phyloP scores from a whole-genome alignment of 371 early-diverging fungal genomes.

The Actinomortierella ambigua region DNA sequence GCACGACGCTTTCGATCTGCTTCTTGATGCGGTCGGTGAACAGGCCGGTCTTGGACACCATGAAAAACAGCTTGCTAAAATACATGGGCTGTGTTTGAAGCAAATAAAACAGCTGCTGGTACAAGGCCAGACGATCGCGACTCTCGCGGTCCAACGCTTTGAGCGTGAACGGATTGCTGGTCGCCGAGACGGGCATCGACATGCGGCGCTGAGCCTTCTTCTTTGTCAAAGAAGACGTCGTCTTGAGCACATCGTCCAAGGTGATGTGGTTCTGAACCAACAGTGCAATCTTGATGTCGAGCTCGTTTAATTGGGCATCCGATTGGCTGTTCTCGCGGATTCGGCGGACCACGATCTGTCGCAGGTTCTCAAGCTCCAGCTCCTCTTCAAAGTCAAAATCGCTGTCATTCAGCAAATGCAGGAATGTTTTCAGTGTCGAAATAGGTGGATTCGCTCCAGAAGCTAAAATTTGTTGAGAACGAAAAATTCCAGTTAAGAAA shows the following conservation, averaged over 20 bases:
- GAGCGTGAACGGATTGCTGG: slow-evolving; percentile 51
- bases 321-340: slow-evolving; percentile 91
- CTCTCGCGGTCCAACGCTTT: slow-evolving; percentile 87
- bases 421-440: slow-evolving; percentile 83
- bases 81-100: slow-evolving; percentile 97
- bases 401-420: slow-evolving; percentile 89
- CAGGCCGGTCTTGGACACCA: slow-evolving; percentile 69
- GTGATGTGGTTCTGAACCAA: slow-evolving; percentile 96
- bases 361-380: slow-evolving; percentile 83
- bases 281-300: slow-evolving; percentile 96
- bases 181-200: slow-evolving; percentile 48
- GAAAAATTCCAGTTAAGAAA: too few species aligned
- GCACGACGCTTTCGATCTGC: slow-evolving; percentile 87
- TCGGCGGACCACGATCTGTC: slow-evolving; percentile 82
- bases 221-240: slow-evolving; percentile 60
- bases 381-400: slow-evolving; percentile 94
- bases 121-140: slow-evolving; percentile 73
- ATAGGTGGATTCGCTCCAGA: slow-evolving; percentile 79
- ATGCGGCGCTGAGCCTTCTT: slow-evolving; percentile 56
- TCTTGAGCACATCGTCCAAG: slow-evolving; percentile 87
- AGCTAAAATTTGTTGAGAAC: too few species aligned
- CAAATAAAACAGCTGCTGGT: slow-evolving; percentile 93
- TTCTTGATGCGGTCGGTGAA: slow-evolving; percentile 66
- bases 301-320: slow-evolving; percentile 82
- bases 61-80: slow-evolving; percentile 83